Evolutionary conservation across 495 filamentous ascomycete species (phyloP), one percentile per base, ranked within the genome.

Genomic region (Chaetomidium leptoderma): DNA sequence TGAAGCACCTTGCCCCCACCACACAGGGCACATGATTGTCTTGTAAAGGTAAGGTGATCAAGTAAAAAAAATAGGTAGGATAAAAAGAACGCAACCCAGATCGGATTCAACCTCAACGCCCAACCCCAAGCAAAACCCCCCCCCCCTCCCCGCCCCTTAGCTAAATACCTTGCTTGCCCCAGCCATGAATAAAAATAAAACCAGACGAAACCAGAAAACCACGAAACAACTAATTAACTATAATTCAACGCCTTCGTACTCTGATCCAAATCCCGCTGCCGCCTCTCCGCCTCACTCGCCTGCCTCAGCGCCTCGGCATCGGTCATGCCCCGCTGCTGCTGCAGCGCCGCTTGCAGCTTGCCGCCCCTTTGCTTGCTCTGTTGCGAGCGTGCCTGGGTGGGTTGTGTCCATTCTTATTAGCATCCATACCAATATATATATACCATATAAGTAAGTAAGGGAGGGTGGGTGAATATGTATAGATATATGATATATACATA

Each of bases 301-400:
- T 81, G 76, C 37, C 74, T 74, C 37, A 88, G 71, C 4, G 81
- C 85, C 53, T 84, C 82, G 3, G 72, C 67, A 37, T 82, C 74
- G 3, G 83, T 87, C 72, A 86, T 81, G 29, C 79, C 83, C 19
- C 89, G 66, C 60, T 88, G 81, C 24, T 75, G 72, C 46, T 77
- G 75, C 32, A 91, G 51, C 44, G 55, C 19, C 4, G 55, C 23
- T 13, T 55, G 24, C 21, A 63, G 70, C 63, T 87, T 86, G 3
- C 86, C 81, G 65, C 86, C 80, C 65, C 81, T 67, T 60, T 66
- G 58, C 67, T 73, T 55, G 50, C 57, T 33, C 17, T 70, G 62
- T 56, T 73, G 62, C 16, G 74, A 70, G 66, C 79, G 75, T 33
- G 74, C 78, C 79, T 82, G n/a, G n/a, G n/a, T n/a, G n/a, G n/a